A percentile compares a stretch with the other conserved stretches of the same genome.
Evolutionary conservation across 257 asterid genomes (phyloP).

Genomic region (Lycium ferocissimum): DNA sequence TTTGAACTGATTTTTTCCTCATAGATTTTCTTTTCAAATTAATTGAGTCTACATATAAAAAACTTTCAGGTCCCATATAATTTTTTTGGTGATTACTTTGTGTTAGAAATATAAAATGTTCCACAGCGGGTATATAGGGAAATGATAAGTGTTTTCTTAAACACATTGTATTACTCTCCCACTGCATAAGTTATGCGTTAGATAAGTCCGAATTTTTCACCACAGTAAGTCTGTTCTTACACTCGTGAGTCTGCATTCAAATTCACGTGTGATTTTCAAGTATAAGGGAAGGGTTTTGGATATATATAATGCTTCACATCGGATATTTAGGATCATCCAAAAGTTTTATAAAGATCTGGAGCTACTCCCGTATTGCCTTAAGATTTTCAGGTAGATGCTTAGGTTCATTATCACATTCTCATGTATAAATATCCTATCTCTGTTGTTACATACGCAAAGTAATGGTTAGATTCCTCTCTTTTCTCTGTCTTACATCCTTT

Average conservation of each 20-base stretch:
- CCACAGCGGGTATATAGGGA: background rate
- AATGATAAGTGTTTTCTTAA: background rate
- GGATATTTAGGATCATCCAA: background rate
- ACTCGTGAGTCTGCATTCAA: background rate
- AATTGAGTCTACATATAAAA: background rate
- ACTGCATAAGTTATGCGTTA: background rate
- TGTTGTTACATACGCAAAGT: background rate
- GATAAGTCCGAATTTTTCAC: background rate
- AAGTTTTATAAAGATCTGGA: background rate
- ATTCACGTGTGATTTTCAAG: background rate
- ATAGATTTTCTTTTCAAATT: background rate
- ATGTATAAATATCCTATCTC: background rate
- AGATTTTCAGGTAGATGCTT: background rate
- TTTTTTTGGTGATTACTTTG: background rate
- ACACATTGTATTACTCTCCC: background rate
- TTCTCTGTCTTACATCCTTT: background rate
- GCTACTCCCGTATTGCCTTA: background rate
- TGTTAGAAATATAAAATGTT: background rate
- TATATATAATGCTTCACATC: background rate
- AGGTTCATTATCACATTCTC: background rate
- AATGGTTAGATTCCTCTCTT: slow-evolving; percentile 5
- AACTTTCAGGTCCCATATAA: background rate
- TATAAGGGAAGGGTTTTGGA: background rate
- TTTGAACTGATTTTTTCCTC: slow-evolving; percentile 14
- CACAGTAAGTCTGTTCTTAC: background rate